Evolutionary conservation across 2,329 filamentous ascomycete genomes (phyloP), one percentile per base, ranked within the genome.

Genomic region (Fusarium sp.): DNA sequence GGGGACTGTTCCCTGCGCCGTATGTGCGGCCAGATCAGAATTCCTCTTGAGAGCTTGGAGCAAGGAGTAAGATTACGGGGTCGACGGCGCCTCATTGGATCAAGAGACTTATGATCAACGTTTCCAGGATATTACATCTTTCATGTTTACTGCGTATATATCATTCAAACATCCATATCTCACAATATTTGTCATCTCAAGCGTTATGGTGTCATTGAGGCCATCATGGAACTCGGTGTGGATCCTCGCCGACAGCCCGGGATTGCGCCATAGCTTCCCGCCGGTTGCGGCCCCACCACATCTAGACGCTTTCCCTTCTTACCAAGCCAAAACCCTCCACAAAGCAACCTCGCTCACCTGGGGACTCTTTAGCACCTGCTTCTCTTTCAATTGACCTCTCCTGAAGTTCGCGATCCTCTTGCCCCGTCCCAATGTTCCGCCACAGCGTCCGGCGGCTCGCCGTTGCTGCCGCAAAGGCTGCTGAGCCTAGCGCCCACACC

Each of bases 1-100:
- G 88, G 72, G 94, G 93, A 0, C 74, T 97, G 69, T 96, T 97
- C 76, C 94, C 94, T 4, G 89, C 90, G 6, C 86, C 88, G 7
- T 95, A 95, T 83, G 91, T 93, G 25, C 82, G 82, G 70, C 75
- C 89, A 27, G 70, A 76, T 16, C 67, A 86, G 40, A 71, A 66
- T 44, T 40, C 62, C 53, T 56, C 36, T n/a, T 70, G 31, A 54
- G 44, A 46, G 49, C 40, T 20, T 46, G 42, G 42, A 25, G 20
- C 20, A 46, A 50, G 46, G 58, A 65, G 50, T 33, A 33, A 29
- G 42, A 46, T 9, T 10, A 46, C n/a, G 14, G 42, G 42, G 42
- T 27, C 5, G 14, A 16, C 31, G 40, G 27, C 14, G 27, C 20
- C 42, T 38, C 44, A 18, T 53, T 42, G 42, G 56, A 64, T 33